Evolutionary conservation across 2,329 filamentous ascomycete species (phyloP), one percentile per base, ranked within the genome.

Genomic region (Diaporthe aspalathi): DNA sequence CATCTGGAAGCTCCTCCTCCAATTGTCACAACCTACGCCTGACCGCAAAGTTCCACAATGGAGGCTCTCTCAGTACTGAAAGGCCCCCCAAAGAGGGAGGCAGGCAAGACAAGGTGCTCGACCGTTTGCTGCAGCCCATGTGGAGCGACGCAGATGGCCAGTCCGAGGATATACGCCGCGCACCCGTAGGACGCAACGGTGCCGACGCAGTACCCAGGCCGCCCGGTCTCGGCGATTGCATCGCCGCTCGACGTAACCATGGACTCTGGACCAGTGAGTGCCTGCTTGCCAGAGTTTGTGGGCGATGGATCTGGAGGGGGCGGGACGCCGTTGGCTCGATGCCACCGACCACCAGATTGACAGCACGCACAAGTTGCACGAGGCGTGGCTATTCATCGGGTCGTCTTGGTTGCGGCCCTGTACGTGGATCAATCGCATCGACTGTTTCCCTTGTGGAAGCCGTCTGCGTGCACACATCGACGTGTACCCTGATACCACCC

Each of bases 331-430:
- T n/a, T 38, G 54, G 54, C 40, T 49, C 32, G 43, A 63, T 63
- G 43, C 27, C 60, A 24, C 43, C 29, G 17, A 49, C 60, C n/a
- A 63, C 60, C 45, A 63, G 29, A 49, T 49, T 63, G 60, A 63
- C 60, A 63, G 60, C 60, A 49, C 43, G 20, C 27, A 47, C 43
- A 32, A 49, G 60, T 49, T 35, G 60, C 60, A 63, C 43, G 43
- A 63, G 49, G 60, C 60, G 60, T 63, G 60, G 60, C 43, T 63
- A 35, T 32, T 54, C 29, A 54, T 63, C 60, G 60, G 60, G 60
- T 24, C 27, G 17, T 32, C 38, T 63, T 56, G 32, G 56, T 54
- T 32, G 40, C 45, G 35, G 20, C 29, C 40, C 45, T 66, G 52
- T 52, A 16, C n/a, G 24, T 57, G 43, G 27, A 38, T 62, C 70